Base-by-base conservation (phyloP, 140 eudicot genomes). In the Ambrosia hybrid region DNA sequence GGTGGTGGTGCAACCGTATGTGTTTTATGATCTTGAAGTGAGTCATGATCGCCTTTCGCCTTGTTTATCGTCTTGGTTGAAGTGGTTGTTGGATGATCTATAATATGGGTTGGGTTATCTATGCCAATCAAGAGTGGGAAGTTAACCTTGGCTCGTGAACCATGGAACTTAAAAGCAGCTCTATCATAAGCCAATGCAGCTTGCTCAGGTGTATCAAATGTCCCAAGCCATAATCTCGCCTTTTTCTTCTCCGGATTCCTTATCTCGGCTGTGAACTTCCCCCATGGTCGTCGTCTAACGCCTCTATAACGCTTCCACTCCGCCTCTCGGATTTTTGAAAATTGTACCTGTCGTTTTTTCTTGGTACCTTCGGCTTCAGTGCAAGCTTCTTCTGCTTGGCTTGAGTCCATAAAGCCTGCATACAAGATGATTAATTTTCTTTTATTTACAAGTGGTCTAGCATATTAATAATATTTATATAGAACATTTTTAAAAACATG, bases 261-360 rank as follows among this genome's bases (percentile, higher is more conserved):
- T 80, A 86, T 83, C 77, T 86, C 91, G 33, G 86, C 87, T 0
- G 91, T 85, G 33, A 77, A 86, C 45, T 80, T 83, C 16, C 91
- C 91, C 91, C 91, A 86, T 9, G 88, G 88, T 57, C 91, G 65
- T 65, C 91, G 79, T 51, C 91, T 86, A 17, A 86, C 91, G 7
- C 91, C 91, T 58, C 82, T 57, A 43, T 80, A 86, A 14, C 88
- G 82, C 84, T 53, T 74, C 91, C 91, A 86, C 57, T 63, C 78
- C 4, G 43, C 72, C 39, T 61, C 70, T 39, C 11, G 57, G 58
- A 5, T 58, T 0, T 72, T 68, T 4, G 36, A 4, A 6, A 68
- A 57, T 0, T 68, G 57, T 37, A 55, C 72, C 12, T 4, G 4
- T n/a, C 12, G 65, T 72, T 72, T 73, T 60, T 65, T 78, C 56